These are phyloP conservation scores for Malassezia cuniculi DNA, from an alignment of 1,284 basidiomycete species.

Conservation along the genomic window DNA sequence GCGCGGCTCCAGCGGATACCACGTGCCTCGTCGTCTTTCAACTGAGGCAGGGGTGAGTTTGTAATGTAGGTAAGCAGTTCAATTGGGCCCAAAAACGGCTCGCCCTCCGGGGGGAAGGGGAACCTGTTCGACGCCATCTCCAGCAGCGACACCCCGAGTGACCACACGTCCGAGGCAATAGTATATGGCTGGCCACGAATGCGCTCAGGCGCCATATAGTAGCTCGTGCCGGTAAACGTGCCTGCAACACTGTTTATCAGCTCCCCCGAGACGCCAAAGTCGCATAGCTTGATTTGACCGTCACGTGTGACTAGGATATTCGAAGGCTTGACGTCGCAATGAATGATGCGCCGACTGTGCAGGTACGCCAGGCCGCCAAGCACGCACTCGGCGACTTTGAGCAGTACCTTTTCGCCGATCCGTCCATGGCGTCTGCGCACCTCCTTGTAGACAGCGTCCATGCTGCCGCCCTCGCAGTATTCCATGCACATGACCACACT, in stretches of 20 bases:
- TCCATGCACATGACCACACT: slow-evolving; percentile 97
- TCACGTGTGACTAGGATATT: slow-evolving; percentile 77
- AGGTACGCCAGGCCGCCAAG: slow-evolving; percentile 83
- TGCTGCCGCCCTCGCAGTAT: slow-evolving; percentile 64
- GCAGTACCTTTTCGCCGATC: slow-evolving; percentile 81
- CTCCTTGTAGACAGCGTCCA: slow-evolving; percentile 73
- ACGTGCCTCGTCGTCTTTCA: slow-evolving; percentile 51
- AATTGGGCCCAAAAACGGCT: slow-evolving; percentile 59
- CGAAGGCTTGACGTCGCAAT: slow-evolving; percentile 93
- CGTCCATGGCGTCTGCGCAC: slow-evolving; percentile 65
- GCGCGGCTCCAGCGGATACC: slow-evolving; percentile 61
- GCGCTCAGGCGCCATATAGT: slow-evolving; percentile 95
- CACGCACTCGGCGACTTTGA: slow-evolving; percentile 80
- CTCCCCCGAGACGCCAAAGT: slow-evolving; percentile 94
- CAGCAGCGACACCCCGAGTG: slow-evolving; percentile 77
- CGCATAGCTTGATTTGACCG: slow-evolving; percentile 79
- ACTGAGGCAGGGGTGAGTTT: slow-evolving; percentile 67
- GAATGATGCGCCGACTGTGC: slow-evolving; percentile 79
- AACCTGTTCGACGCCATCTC: slow-evolving; percentile 89
- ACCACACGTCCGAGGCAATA: slow-evolving; percentile 96
- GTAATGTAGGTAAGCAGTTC: slow-evolving; percentile 88
- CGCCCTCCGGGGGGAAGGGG: slow-evolving; percentile 77
- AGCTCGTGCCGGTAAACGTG: slow-evolving; percentile 90
- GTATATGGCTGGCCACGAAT: slow-evolving; percentile 78
- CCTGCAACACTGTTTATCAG: slow-evolving; percentile 78